Evolutionary conservation across 1,284 basidiomycete species (phyloP).

Genomic region (Limonomyces culmigenus): DNA sequence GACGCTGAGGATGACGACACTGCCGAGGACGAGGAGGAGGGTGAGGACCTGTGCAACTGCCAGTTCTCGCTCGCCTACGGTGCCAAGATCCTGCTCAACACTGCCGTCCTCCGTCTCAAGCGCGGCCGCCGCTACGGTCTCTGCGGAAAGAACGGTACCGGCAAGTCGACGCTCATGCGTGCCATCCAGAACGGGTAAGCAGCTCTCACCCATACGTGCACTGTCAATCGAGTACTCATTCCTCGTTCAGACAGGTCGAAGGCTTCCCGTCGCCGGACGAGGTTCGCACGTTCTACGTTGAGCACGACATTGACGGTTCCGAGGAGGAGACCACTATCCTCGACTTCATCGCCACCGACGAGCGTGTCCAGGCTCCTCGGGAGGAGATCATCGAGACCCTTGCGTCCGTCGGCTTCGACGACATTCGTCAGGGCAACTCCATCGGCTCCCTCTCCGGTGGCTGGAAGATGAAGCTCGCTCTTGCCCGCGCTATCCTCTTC

Average conservation of each 20-base stretch:
- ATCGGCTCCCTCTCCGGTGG: constrained; percentile 95
- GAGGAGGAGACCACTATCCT: constrained; percentile 87
- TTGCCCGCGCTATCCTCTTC: constrained; percentile 98
- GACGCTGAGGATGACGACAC: constrained; percentile 55
- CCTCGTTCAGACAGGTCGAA: constrained; percentile 63
- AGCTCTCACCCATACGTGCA: constrained; percentile 1
- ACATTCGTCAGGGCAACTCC: constrained; percentile 69
- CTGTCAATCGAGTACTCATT: constrained; percentile 3
- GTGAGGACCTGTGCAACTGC: constrained; percentile 96
- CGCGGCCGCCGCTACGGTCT: constrained; percentile 98
- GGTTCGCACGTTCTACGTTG: constrained; percentile 97
- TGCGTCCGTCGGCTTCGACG: constrained; percentile 81
- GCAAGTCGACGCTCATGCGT: constrained; percentile 97
- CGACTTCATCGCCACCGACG: constrained; percentile 77
- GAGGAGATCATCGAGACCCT: constrained; percentile 71
- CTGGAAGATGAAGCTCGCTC: constrained; percentile 99
- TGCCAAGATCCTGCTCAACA: constrained; percentile 97
- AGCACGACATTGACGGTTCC: constrained; percentile 95
- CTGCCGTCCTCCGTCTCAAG: constrained; percentile 90
- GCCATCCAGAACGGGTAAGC: constrained; percentile 69
- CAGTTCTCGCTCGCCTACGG: constrained; percentile 96
- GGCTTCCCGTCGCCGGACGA: constrained; percentile 93
- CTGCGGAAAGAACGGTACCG: constrained; percentile 95
- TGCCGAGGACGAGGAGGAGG: constrained; percentile 86
- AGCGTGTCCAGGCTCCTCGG: constrained; percentile 62